Evolutionary conservation across 2,329 filamentous ascomycete genomes (phyloP).

Genomic region (Arthroderma sp.): DNA sequence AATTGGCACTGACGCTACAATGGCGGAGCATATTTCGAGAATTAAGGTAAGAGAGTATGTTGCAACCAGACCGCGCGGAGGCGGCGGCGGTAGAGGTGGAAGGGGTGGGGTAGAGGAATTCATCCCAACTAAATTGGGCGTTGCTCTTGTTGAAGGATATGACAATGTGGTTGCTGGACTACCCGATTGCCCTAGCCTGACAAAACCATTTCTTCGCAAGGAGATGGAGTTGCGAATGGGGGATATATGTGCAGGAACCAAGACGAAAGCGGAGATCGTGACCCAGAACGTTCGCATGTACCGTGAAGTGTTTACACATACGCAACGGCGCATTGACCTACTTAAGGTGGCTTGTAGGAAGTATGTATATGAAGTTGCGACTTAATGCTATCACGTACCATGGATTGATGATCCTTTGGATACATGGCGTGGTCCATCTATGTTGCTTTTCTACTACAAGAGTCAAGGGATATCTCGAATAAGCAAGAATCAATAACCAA

Average conservation of each 20-base stretch:
- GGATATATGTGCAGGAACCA: conserved; percentile 80
- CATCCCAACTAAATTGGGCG: conserved; percentile 79
- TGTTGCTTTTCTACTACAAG: background rate
- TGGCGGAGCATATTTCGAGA: conserved; percentile 96
- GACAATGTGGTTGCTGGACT: conserved; percentile 88
- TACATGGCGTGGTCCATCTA: no score
- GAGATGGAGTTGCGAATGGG: conserved; percentile 98
- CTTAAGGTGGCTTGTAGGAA: conserved; percentile 48
- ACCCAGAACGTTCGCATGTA: conserved; percentile 79
- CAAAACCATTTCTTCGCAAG: conserved; percentile 91
- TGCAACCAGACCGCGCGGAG: conserved; percentile 46
- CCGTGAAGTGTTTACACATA: conserved; percentile 70
- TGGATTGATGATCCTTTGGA: background rate
- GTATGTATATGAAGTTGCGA: conserved; percentile 35
- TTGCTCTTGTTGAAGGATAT: conserved; percentile 87
- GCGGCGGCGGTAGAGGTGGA: conserved; percentile 23
- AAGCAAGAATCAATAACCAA: no score
- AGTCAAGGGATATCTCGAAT: background rate
- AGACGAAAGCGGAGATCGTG: conserved; percentile 61
- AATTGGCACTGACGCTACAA: conserved; percentile 95
- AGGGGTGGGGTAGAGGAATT: conserved; percentile 60
- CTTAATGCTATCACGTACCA: background rate
- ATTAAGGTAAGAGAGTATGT: conserved; percentile 87
- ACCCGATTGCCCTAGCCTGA: conserved; percentile 51
- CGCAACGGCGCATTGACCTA: conserved; percentile 58